Evolutionary conservation across 1,139 yeast genomes (phyloP), one percentile per base, ranked within the genome.

Genomic region (Pichia sp.): DNA sequence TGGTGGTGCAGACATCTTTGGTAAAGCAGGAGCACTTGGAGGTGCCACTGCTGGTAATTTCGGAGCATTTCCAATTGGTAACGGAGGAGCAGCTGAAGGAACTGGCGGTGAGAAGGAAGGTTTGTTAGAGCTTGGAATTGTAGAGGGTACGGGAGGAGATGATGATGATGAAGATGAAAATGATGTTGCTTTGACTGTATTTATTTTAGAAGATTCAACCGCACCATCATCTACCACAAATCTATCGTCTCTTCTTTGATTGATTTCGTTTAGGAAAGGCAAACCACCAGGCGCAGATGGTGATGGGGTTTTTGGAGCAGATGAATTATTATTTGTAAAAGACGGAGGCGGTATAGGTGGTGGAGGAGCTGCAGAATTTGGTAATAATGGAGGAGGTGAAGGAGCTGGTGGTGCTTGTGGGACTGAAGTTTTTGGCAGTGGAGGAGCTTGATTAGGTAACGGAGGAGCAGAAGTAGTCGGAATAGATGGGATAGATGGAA

Each of bases 381-480:
- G 50, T 6, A 30, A 6, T 11, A 40, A 28, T 10, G 46, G 46
- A 23, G 47, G 26, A 6, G 37, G 43, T 12, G 28, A 29, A 45
- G 35, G 6, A 4, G 43, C 25, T 24, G 49, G 39, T 20, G 41
- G 23, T 4, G 20, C 4, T 24, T 36, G 11, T 26, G 41, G 27
- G 9, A 80, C 87, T 7, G 40, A 30, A 4, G 37, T 25, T 2
- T 28, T n/a, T 20, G 51, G 30, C 39, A 25, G 31, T 26, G 40
- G 25, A 30, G 38, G 33, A 3, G 25, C 80, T 6, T 34, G 37
- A 12, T n/a, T 82, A 57, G 95, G 94, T 25, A 81, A 84, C 61
- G 94, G 83, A 59, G 94, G 94, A 53, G 87, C 82, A 37, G 81
- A 82, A 59, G 92, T 82, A 16, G 16, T 16, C 16, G 16, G 16